Evolutionary conservation across 768 basidiomycete genomes (phyloP).

Genomic region (Auricularia auricula-judae): DNA sequence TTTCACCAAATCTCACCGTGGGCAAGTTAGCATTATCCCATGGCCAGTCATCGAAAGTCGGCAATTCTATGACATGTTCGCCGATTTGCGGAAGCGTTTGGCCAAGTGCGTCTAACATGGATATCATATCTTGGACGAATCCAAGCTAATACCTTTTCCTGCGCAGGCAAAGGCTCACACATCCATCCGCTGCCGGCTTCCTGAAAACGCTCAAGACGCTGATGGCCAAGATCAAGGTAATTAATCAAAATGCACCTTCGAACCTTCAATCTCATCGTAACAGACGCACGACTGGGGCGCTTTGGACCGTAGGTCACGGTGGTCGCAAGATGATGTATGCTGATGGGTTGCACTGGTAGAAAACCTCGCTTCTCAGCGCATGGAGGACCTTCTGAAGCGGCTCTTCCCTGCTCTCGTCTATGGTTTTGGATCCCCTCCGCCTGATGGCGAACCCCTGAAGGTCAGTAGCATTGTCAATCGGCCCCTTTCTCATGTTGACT

Average conservation of each 20-base stretch:
- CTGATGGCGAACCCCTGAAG: slow-evolving; percentile 39
- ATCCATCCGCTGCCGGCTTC: slow-evolving; percentile 42
- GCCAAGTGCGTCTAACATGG: slow-evolving; percentile 8
- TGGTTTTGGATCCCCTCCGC: slow-evolving; percentile 35
- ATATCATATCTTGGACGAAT: no score
- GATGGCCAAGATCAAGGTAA: slow-evolving; percentile 58
- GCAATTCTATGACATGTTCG: slow-evolving; percentile 49
- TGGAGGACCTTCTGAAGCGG: slow-evolving; percentile 27
- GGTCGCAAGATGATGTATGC: slow-evolving; percentile 27
- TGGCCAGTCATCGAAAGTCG: slow-evolving; percentile 59
- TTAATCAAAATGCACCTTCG: slow-evolving; percentile 1
- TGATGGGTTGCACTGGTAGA: slow-evolving; percentile 22
- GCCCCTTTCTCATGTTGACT: not conserved
- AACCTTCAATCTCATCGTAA: not conserved
- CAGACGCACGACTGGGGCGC: slow-evolving; percentile 58
- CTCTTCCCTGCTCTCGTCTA: slow-evolving; percentile 38
- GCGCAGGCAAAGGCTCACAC: slow-evolving; percentile 35
- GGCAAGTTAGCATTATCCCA: slow-evolving; percentile 45
- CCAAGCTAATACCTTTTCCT: not conserved
- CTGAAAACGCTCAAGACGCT: slow-evolving; percentile 46
- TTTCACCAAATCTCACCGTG: slow-evolving; percentile 47
- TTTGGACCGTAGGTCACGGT: slow-evolving; percentile 36
- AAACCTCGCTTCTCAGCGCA: slow-evolving; percentile 18
- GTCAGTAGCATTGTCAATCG: slow-evolving; percentile 16
- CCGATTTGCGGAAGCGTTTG: slow-evolving; percentile 32